A percentile compares a stretch with the other conserved stretches of the same genome.
Evolutionary conservation across 768 basidiomycete genomes (phyloP).

Genomic region (Piloderma croceum): DNA sequence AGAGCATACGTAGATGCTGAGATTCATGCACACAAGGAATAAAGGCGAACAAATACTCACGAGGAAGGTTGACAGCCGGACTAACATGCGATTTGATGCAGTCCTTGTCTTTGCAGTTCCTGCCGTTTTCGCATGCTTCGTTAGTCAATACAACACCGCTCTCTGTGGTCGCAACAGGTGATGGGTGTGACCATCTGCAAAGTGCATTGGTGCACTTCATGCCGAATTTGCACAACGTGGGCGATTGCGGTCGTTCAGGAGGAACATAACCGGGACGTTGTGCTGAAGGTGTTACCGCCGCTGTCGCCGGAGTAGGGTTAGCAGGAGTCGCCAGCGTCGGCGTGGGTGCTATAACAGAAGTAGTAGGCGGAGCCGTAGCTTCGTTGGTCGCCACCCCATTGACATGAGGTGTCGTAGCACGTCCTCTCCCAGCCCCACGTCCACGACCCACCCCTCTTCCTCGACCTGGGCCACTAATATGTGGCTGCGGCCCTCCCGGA

Average conservation of each 20-base stretch:
- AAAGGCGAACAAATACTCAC: conserved; percentile 37
- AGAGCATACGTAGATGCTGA: too few relatives aligned
- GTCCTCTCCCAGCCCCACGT: background rate
- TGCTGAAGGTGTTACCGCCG: conserved; percentile 1
- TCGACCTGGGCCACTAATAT: conserved; percentile 45
- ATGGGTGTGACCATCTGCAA: conserved; percentile 92
- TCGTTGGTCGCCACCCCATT: conserved; percentile 15
- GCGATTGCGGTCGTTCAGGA: conserved; percentile 80
- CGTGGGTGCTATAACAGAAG: conserved; percentile 7
- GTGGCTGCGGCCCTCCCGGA: conserved; percentile 5
- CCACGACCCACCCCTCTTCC: conserved; percentile 36
- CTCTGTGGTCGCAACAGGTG: conserved; percentile 93
- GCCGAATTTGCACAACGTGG: conserved; percentile 89
- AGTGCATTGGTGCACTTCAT: conserved; percentile 86
- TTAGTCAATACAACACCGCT: conserved; percentile 93
- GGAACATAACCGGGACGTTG: conserved; percentile 46
- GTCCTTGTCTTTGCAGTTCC: conserved; percentile 88
- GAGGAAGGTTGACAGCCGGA: conserved; percentile 69
- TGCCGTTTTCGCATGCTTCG: conserved; percentile 86
- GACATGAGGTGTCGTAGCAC: conserved; percentile 4
- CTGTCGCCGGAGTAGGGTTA: conserved; percentile 19
- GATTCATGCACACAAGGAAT: background rate
- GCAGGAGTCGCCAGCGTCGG: conserved; percentile 18
- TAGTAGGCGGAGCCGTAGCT: conserved; percentile 11
- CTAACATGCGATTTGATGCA: conserved; percentile 90